Evolutionary conservation across 2,329 filamentous ascomycete genomes (phyloP), one percentile per base, ranked within the genome.

Genomic region (Beauveria sp.): DNA sequence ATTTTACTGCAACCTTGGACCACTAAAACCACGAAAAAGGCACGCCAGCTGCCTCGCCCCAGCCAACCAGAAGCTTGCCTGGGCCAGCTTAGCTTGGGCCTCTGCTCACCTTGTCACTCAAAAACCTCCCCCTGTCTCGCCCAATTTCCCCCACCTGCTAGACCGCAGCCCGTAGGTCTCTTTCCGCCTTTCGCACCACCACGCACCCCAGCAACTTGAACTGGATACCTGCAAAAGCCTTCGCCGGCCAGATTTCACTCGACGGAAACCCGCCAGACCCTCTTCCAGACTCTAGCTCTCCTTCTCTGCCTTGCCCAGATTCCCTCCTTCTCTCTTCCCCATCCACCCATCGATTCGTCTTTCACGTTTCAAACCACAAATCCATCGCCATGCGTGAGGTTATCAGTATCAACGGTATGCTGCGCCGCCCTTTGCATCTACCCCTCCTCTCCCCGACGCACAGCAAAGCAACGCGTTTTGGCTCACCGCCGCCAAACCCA

Each of bases 321-420:
- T 52, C 48, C 41, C 41, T 72, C 70, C 47, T 55, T 60, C 59
- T 63, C 61, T 60, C 56, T 40, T 55, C 53, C 59, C 63, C 56
- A 56, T 67, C 66, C 66, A 54, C 64, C 67, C 67, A 64, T 68
- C 43, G 51, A 61, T 43, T 43, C 43, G 34, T 61, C 66, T 66
- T 66, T 64, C 50, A 41, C n/a, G 16, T 55, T 52, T 59, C 47
- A 66, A 69, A 57, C 51, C 61, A 56, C 65, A 65, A 69, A 66
- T 67, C 65, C 65, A 59, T 73, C 84, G 92, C 78, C 77, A 97
- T 97, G 93, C 92, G 93, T 90, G 93, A 97, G 87, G 92, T 97
- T 78, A 96, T 97, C 80, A 93, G 89, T 82, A 90, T 97, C 86
- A 97, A 97, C 86, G 92, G 93, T 97, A 86, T 75, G 89, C 73